Base-by-base conservation (phyloP, 148 eudicot species). In the Gaultheria prostrata region DNA sequence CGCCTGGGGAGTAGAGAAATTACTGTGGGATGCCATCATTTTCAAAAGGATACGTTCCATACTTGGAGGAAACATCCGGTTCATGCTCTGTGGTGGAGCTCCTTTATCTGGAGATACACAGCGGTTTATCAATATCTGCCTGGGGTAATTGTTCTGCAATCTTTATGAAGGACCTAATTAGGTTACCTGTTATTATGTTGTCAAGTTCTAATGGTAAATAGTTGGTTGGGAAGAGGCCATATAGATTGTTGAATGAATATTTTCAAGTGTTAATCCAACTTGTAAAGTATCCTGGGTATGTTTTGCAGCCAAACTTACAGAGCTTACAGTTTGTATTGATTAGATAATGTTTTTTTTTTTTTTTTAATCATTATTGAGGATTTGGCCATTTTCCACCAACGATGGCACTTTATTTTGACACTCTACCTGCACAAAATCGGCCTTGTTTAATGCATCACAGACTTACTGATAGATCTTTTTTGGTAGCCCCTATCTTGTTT, bases 51-150 rank as follows among this genome's bases (percentile, higher is more conserved):
- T 96, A 81, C 89, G 90, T 72, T 92, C 99, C 79, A 85, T 94
- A 80, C 95, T 96, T 78, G 99, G 99, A 75, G 99, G 99, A 63
- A 87, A 88, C 45, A 93, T 94, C 78, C 97, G 98, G 53, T 94
- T 92, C 84, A 96, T 96, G 94, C 94, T 96, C 28, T 96, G 98
- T 80, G 99, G 99, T 86, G 99, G 98, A 82, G 99, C 99, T 84
- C 99, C 99, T 81, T 90, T 96, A 87, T 93, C 98, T 78, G 97
- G 91, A 83, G 99, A 93, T 80, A 89, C 98, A 14, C 99, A 96
- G 77, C 92, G 99, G 76, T 96, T 96, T 89, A 91, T 94, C 82
- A 96, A 96, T 85, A 91, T 96, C 78, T 96, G 99, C 89, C 90
- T 96, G 89, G 99, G 99, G 99, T 96, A 94, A 86, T 75, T 72